Conservation (phyloP, 257 asterid genomes). For the Mitragyna speciosa region DNA sequence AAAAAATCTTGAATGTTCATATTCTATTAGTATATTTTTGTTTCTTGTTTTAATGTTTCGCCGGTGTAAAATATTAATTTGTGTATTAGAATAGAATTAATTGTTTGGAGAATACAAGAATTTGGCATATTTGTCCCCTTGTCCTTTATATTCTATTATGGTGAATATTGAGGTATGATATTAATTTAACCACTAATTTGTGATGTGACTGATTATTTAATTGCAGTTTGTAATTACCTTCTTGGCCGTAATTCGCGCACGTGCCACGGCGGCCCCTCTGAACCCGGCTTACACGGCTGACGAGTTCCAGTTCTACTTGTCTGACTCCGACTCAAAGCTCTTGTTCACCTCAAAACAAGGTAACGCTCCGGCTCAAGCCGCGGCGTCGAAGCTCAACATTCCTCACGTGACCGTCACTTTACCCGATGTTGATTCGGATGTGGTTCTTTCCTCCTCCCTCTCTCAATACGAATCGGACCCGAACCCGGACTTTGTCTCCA, state of each 20-base stretch:
- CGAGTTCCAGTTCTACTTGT: conserved; percentile 84
- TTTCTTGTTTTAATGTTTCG: neutral
- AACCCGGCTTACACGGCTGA: conserved; percentile 97
- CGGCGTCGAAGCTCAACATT: conserved; percentile 76
- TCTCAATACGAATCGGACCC: conserved; percentile 27
- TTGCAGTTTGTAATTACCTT: conserved; percentile 79
- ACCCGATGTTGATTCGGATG: conserved; percentile 45
- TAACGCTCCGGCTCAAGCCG: conserved; percentile 83
- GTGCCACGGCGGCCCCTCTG: conserved; percentile 95
- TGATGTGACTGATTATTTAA: neutral
- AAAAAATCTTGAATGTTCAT: neutral
- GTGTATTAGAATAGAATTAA: neutral
- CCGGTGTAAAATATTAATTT: neutral
- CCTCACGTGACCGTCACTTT: conserved; percentile 62
- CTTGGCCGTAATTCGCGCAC: conserved; percentile 75
- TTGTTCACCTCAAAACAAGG: conserved; percentile 74
- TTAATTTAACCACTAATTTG: neutral
- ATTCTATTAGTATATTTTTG: neutral
- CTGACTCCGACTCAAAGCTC: conserved; percentile 84
- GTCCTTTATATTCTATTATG: neutral
- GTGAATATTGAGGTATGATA: neutral
- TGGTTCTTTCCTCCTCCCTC: conserved; percentile 36
- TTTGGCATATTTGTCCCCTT: neutral
- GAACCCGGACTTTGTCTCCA: conserved; percentile 34
- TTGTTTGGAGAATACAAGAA: neutral